phyloP scores from a whole-genome alignment of 352 stramenopile species.

The Globisporangium mamillatum region DNA sequence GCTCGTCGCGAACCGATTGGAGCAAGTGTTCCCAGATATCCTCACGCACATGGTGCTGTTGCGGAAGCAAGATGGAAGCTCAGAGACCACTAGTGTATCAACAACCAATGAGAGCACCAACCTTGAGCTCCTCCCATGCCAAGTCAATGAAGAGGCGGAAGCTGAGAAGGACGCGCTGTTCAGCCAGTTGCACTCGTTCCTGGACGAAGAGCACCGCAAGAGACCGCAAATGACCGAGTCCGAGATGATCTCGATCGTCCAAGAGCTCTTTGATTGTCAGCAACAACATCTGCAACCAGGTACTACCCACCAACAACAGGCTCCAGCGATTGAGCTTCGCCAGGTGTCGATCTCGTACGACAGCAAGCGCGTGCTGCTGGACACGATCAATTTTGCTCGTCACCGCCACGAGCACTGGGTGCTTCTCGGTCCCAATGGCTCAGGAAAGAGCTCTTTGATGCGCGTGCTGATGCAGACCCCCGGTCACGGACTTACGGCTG shows the following conservation, averaged over 20 bases:
- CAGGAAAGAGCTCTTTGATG: slow-evolving; percentile 76
- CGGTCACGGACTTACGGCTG: slow-evolving; percentile 44
- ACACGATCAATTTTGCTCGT: slow-evolving; percentile 53
- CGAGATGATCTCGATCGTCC: slow-evolving; percentile 34
- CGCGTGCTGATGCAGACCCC: slow-evolving; percentile 63
- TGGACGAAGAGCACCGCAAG: slow-evolving; percentile 34
- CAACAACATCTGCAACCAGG: background rate
- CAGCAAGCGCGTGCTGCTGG: slow-evolving; percentile 43
- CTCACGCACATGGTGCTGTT: slow-evolving; percentile 60
- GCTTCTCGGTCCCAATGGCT: slow-evolving; percentile 67
- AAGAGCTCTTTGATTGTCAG: slow-evolving; percentile 33
- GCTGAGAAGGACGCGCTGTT: slow-evolving; percentile 27
- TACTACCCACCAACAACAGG: background rate
- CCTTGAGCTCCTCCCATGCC: slow-evolving; percentile 42
- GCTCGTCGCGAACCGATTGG: slow-evolving; percentile 83
- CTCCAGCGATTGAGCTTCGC: slow-evolving; percentile 35
- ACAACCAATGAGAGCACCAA: background rate
- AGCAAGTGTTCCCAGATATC: slow-evolving; percentile 87
- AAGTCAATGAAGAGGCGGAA: slow-evolving; percentile 23
- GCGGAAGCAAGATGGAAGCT: slow-evolving; percentile 16
- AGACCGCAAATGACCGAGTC: slow-evolving; percentile 27
- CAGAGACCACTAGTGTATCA: background rate
- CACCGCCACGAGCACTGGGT: slow-evolving; percentile 59
- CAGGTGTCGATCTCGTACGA: slow-evolving; percentile 65
- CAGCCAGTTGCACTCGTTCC: slow-evolving; percentile 31